phyloP scores from a whole-genome alignment of 1,139 yeast species.

The Trichomonascaceae sp. region DNA sequence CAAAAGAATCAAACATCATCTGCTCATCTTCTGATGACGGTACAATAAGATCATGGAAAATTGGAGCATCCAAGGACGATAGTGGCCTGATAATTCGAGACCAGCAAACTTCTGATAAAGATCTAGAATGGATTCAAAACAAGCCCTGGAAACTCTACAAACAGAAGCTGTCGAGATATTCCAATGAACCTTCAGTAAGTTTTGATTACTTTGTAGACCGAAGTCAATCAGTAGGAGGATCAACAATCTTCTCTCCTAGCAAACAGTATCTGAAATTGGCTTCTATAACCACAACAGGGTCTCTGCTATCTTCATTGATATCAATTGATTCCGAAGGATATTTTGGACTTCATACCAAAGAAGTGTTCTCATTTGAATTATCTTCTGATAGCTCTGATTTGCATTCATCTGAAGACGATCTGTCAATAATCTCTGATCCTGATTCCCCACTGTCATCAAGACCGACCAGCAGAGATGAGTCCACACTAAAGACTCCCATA shows the following conservation, averaged over 20 bases:
- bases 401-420: conserved; percentile 9
- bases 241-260: conserved; percentile 28
- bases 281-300: conserved; percentile 13
- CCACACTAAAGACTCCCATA: background rate
- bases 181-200: conserved; percentile 19
- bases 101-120: conserved; percentile 6
- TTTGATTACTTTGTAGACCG: conserved; percentile 26
- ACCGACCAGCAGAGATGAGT: background rate
- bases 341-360: conserved; percentile 25
- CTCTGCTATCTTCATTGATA: conserved; percentile 13
- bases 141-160: conserved; percentile 30
- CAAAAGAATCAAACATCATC: conserved; percentile 23
- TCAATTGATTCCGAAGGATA: conserved; percentile 28
- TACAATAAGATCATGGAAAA: conserved; percentile 67
- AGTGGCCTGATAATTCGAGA: background rate
- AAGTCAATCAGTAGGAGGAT: conserved; percentile 17
- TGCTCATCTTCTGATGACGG: conserved; percentile 64
- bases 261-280: conserved; percentile 27
- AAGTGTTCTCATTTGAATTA: conserved; percentile 8
- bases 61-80: conserved; percentile 26
- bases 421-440: background rate
- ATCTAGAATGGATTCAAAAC: conserved; percentile 27
- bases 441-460: background rate
- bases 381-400: conserved; percentile 1
- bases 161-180: conserved; percentile 27